phyloP scores from a whole-genome alignment of 1,284 basidiomycete genomes.

The Papiliotrema fonsecae region DNA sequence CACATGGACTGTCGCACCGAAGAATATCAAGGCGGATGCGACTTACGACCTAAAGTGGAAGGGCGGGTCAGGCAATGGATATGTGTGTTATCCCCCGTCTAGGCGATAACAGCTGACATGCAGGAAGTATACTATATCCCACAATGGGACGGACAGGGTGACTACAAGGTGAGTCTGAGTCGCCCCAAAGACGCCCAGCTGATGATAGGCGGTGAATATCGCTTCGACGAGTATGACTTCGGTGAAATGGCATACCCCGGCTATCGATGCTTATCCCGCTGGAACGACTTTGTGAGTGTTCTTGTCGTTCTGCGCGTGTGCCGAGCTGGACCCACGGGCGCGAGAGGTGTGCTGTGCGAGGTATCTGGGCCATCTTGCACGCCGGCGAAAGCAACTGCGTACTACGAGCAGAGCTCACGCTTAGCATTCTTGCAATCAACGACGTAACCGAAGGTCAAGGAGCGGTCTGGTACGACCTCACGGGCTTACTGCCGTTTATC shows the following conservation, averaged over 20 bases:
- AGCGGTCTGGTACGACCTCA: slow-evolving; percentile 32
- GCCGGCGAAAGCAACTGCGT: no score
- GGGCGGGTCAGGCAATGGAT: slow-evolving; percentile 25
- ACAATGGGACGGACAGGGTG: slow-evolving; percentile 23
- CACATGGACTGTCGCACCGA: slow-evolving; percentile 1
- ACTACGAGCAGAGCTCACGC: no score
- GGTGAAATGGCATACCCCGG: slow-evolving; percentile 23
- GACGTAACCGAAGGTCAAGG: slow-evolving; percentile 14
- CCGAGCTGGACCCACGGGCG: no score
- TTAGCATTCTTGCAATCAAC: slow-evolving; percentile 30
- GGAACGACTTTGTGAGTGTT: slow-evolving; percentile 29
- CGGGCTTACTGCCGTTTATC: slow-evolving; percentile 11
- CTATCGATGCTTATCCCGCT: slow-evolving; percentile 14
- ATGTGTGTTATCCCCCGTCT: not conserved
- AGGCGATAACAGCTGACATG: not conserved
- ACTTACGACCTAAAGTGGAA: slow-evolving; percentile 19
- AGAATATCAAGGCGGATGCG: slow-evolving; percentile 10
- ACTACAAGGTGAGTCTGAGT: slow-evolving; percentile 21
- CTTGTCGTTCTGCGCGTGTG: not conserved
- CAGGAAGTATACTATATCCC: slow-evolving; percentile 33
- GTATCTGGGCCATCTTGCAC: no score
- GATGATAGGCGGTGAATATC: slow-evolving; percentile 19
- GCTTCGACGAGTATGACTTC: slow-evolving; percentile 11
- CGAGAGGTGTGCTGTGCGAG: no score
- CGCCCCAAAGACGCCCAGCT: no score